Percentiles rank a stretch among this genome's conserved stretches.
phyloP scores from a whole-genome alignment of 192 early-diverging fungal genomes.

The Bifiguratus adelaidae region DNA sequence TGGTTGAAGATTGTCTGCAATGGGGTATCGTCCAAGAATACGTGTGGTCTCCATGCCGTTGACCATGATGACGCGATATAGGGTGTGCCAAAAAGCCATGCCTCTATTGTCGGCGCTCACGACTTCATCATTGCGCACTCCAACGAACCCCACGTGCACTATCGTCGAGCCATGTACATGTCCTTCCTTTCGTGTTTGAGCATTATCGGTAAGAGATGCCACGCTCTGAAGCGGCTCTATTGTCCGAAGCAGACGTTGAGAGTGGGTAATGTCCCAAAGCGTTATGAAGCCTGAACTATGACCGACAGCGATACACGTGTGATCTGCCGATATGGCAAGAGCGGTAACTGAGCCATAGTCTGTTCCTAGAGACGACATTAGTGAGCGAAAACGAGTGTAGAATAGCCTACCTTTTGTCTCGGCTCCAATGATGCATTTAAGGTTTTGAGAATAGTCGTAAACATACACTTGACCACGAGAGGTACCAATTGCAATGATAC shows the following conservation, averaged over 20 bases:
- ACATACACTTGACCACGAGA: constrained; percentile 43
- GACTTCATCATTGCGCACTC: constrained; percentile 39
- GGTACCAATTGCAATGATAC: constrained; percentile 46
- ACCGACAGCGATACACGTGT: constrained; percentile 40
- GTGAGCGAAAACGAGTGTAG: constrained; percentile 2
- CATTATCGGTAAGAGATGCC: constrained; percentile 14
- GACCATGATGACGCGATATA: constrained; percentile 50
- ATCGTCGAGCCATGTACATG: constrained; percentile 43
- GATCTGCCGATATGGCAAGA: constrained; percentile 43
- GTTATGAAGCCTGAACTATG: constrained; percentile 41
- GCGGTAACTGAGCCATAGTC: constrained; percentile 37
- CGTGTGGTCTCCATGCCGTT: constrained; percentile 43
- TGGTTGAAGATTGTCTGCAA: background rate
- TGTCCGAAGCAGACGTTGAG: constrained; percentile 27
- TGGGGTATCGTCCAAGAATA: constrained; percentile 42
- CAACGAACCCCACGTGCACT: constrained; percentile 43
- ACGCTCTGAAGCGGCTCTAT: constrained; percentile 35
- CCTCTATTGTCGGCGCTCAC: constrained; percentile 46
- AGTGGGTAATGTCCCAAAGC: constrained; percentile 42
- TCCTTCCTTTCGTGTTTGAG: constrained; percentile 30
- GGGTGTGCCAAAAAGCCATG: constrained; percentile 46
- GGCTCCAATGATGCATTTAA: constrained; percentile 28
- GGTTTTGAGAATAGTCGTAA: constrained; percentile 35
- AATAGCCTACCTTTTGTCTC: constrained; percentile 18
- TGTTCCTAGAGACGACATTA: constrained; percentile 9